A percentile compares a stretch with the other conserved stretches of the same genome.
These are phyloP conservation scores for Geranomyces michiganensis DNA, from an alignment of 192 early-diverging fungal species.

Conservation along the genomic window DNA sequence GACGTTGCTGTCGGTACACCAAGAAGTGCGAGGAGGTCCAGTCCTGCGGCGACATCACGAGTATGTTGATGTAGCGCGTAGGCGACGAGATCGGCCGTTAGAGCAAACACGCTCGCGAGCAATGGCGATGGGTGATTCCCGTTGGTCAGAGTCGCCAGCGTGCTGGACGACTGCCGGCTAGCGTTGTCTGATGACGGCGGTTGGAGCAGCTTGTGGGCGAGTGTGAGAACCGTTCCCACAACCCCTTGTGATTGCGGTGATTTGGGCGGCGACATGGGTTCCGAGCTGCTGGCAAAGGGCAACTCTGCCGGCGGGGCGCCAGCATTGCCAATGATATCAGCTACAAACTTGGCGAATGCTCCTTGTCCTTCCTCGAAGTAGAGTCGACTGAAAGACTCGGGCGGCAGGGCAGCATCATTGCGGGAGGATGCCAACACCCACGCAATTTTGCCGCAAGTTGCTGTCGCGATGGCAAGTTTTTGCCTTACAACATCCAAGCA, in stretches of 20 bases:
- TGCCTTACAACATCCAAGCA: slow-evolving; percentile 38
- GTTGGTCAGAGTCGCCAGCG: neutral
- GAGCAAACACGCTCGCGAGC: slow-evolving; percentile 1
- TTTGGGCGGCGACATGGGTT: neutral
- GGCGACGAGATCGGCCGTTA: slow-evolving; percentile 9
- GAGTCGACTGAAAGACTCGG: slow-evolving; percentile 11
- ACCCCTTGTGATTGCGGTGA: neutral
- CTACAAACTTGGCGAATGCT: slow-evolving; percentile 10
- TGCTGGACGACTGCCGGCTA: slow-evolving; percentile 1
- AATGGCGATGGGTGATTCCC: neutral
- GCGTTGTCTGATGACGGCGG: slow-evolving; percentile 7
- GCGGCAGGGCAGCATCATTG: neutral
- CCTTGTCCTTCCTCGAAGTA: slow-evolving; percentile 22
- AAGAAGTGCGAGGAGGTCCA: neutral
- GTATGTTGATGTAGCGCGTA: slow-evolving; percentile 4
- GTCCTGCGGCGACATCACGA: neutral
- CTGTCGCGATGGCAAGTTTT: slow-evolving; percentile 27
- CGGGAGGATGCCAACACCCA: slow-evolving; percentile 35
- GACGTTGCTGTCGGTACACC: neutral
- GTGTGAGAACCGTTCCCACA: neutral
- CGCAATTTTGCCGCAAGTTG: slow-evolving; percentile 40
- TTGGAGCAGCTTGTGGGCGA: neutral
- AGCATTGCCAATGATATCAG: slow-evolving; percentile 15
- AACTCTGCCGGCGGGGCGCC: neutral
- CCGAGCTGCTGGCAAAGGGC: neutral